A percentile compares a stretch with the other conserved stretches of the same genome.
Evolutionary conservation across 2,329 filamentous ascomycete genomes (phyloP).

Genomic region (Thermomyces lanuginosus): DNA sequence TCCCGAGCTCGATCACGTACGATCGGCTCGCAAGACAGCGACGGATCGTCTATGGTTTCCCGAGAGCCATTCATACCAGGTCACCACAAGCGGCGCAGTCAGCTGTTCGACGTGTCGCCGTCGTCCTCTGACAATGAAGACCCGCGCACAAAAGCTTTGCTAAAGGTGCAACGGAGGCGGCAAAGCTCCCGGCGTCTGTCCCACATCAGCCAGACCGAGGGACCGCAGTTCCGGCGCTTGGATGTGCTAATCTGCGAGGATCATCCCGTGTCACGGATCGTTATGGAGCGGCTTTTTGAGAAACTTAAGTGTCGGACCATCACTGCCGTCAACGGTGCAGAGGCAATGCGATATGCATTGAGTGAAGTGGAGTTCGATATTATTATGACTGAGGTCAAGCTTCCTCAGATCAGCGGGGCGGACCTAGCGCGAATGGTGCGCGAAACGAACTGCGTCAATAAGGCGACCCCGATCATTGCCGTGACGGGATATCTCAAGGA

Average conservation of each 20-base stretch:
- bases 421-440: slow-evolving; percentile 96
- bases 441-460: slow-evolving; percentile 89
- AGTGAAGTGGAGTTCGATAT: slow-evolving; percentile 98
- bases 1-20: slow-evolving; percentile 73
- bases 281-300: slow-evolving; percentile 97
- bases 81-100: slow-evolving; percentile 81
- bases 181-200: slow-evolving; percentile 91
- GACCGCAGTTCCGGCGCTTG: slow-evolving; percentile 72
- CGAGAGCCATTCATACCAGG: slow-evolving; percentile 44
- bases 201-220: slow-evolving; percentile 70
- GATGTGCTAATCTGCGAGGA: slow-evolving; percentile 96
- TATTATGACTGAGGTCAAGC: slow-evolving; percentile 93
- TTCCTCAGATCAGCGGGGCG: slow-evolving; percentile 85
- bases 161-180: slow-evolving; percentile 83
- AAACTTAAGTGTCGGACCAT: slow-evolving; percentile 91
- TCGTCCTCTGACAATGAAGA: slow-evolving; percentile 97
- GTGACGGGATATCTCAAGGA: slow-evolving; percentile 98
- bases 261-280: slow-evolving; percentile 86
- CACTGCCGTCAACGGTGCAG: slow-evolving; percentile 73
- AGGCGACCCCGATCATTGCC: slow-evolving; percentile 84
- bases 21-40: slow-evolving; percentile 84
- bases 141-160: slow-evolving; percentile 71
- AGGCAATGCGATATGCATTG: slow-evolving; percentile 84
- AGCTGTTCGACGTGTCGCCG: slow-evolving; percentile 89
- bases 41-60: slow-evolving; percentile 44